A percentile compares a stretch with the other conserved stretches of the same genome.
Conservation (phyloP, 768 basidiomycete species). For the Crassisporium funariophilum region DNA sequence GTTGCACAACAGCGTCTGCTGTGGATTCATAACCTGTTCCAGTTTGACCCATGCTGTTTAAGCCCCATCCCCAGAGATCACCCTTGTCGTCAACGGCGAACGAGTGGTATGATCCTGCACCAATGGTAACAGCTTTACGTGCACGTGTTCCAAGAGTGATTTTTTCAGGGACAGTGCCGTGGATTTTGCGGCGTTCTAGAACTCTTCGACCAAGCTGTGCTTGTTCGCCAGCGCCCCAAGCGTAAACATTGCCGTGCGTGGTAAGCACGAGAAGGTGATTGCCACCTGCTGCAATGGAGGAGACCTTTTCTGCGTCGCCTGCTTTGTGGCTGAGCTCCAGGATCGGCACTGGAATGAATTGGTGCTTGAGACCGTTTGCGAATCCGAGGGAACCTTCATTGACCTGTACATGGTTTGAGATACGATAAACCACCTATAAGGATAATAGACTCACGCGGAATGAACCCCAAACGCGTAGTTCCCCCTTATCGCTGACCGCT, state of each 20-base stretch:
- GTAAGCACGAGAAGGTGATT: constrained; percentile 92
- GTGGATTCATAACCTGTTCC: constrained; percentile 56
- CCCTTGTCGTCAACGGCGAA: constrained; percentile 88
- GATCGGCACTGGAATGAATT: constrained; percentile 65
- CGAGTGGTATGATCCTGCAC: constrained; percentile 83
- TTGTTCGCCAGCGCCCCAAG: constrained; percentile 91
- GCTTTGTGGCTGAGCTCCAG: constrained; percentile 62
- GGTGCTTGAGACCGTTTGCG: constrained; percentile 62
- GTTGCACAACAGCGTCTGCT: constrained; percentile 55
- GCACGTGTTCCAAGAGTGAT: constrained; percentile 72
- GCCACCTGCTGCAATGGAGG: constrained; percentile 76
- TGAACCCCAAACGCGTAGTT: constrained; percentile 84
- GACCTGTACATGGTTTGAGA: constrained; percentile 41
- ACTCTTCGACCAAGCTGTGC: constrained; percentile 91
- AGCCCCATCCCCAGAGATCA: constrained; percentile 93
- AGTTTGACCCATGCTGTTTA: constrained; percentile 87
- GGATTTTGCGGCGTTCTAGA: constrained; percentile 83
- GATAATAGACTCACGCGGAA: constrained; percentile 70
- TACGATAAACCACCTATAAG: constrained; percentile 3
- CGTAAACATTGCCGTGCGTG: constrained; percentile 82
- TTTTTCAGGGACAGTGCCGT: constrained; percentile 87
- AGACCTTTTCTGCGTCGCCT: constrained; percentile 70
- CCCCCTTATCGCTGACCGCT: constrained; percentile 77
- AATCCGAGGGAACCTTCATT: constrained; percentile 88
- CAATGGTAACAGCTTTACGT: constrained; percentile 63